Percentiles rank a stretch among this genome's conserved stretches.
phyloP scores from a whole-genome alignment of 2,329 filamentous ascomycete genomes.

The Dactylellina leptospora region DNA sequence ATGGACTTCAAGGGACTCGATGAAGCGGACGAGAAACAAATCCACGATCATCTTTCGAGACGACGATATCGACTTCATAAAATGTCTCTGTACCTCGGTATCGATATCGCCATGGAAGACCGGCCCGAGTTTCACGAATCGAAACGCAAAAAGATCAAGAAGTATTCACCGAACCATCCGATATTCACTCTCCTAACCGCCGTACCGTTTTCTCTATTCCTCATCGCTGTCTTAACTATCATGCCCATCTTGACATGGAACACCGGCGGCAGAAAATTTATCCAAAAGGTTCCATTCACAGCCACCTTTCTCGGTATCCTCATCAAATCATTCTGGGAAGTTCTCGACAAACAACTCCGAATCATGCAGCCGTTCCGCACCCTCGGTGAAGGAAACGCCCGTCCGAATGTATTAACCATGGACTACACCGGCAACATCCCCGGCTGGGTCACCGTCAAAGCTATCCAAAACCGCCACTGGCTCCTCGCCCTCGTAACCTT shows the following conservation, averaged over 20 bases:
- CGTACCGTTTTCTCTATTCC: slow-evolving; percentile 69
- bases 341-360: slow-evolving; percentile 73
- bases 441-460: slow-evolving; percentile 70
- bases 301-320: slow-evolving; percentile 72
- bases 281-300: slow-evolving; percentile 71
- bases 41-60: slow-evolving; percentile 73
- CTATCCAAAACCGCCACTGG: slow-evolving; percentile 71
- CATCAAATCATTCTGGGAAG: slow-evolving; percentile 74
- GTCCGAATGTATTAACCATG: slow-evolving; percentile 72
- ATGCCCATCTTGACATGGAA: slow-evolving; percentile 73
- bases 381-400: slow-evolving; percentile 72
- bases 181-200: slow-evolving; percentile 71
- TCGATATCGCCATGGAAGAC: slow-evolving; percentile 59
- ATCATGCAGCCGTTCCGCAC: slow-evolving; percentile 80
- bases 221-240: slow-evolving; percentile 68
- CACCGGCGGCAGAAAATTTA: slow-evolving; percentile 64
- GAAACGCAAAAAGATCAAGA: slow-evolving; percentile 46
- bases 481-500: slow-evolving; percentile 74
- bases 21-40: slow-evolving; percentile 71
- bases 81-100: slow-evolving; percentile 74
- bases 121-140: slow-evolving; percentile 60
- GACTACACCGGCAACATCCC: slow-evolving; percentile 79
- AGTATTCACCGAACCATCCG: slow-evolving; percentile 64
- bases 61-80: slow-evolving; percentile 75
- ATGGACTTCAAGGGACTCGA: slow-evolving; percentile 79